Percentiles rank a stretch among this genome's conserved stretches.
phyloP scores from a whole-genome alignment of 192 early-diverging fungal genomes.

The Umbelopsis vinacea region DNA sequence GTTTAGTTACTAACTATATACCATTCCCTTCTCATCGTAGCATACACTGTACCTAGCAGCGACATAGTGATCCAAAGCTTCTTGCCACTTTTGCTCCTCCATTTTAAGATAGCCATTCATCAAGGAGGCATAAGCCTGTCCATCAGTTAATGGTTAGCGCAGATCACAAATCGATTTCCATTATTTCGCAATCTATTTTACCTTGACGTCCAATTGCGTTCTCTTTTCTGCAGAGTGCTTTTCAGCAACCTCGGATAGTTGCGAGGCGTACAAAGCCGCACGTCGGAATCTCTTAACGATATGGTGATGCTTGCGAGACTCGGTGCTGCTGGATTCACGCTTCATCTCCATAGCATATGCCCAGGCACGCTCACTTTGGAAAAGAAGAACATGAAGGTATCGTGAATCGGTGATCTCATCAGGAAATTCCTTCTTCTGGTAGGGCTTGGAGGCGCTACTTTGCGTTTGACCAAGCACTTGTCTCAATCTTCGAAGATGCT shows the following conservation, averaged over 20 bases:
- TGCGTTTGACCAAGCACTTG: constrained; percentile 56
- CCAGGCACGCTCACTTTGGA: constrained; percentile 77
- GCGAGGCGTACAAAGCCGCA: constrained; percentile 56
- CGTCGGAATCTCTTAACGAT: constrained; percentile 63
- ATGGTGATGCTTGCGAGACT: constrained; percentile 71
- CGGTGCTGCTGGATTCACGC: constrained; percentile 53
- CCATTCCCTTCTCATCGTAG: not conserved
- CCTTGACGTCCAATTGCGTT: constrained; percentile 61
- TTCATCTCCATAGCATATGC: constrained; percentile 81
- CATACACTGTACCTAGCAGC: constrained; percentile 56
- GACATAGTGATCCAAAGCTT: constrained; percentile 63
- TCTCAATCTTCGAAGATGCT: constrained; percentile 65
- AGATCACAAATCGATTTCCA: not conserved
- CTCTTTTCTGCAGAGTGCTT: constrained; percentile 52
- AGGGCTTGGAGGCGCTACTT: constrained; percentile 50
- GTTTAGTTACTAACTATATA: not conserved
- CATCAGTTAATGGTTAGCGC: not conserved
- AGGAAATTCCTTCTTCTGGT: constrained; percentile 53
- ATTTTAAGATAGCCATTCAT: constrained; percentile 72
- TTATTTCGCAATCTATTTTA: constrained; percentile 15
- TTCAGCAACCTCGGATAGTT: constrained; percentile 53
- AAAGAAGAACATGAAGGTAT: constrained; percentile 66
- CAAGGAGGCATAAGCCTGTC: constrained; percentile 66
- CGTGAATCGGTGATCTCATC: constrained; percentile 51
- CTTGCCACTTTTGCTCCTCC: constrained; percentile 72